Evolutionary conservation across 805 yeast species (phyloP), one percentile per base, ranked within the genome.

Genomic region (Cyberlindnera xylosilytica): DNA sequence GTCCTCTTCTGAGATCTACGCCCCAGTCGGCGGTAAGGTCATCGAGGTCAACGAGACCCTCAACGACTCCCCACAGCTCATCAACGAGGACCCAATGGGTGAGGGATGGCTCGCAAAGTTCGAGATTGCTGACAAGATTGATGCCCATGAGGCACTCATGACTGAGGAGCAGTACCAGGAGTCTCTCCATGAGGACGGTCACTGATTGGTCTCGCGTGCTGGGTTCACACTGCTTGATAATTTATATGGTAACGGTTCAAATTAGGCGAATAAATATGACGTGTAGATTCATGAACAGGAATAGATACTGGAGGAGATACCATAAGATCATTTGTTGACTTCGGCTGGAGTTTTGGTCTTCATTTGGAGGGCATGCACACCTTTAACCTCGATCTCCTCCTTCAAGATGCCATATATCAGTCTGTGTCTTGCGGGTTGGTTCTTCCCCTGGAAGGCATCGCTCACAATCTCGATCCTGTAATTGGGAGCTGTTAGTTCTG

Each of bases 31-130:
- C 13, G 97, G 96, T 38, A 83, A 76, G 52, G 72, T 93, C 28
- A 47, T 80, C 37, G 96, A 81, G 52, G 77, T 79, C 51, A 93
- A 93, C 68, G 74, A 69, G 28, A 63, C 60, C 19, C 73, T 93
- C 53, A 83, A 78, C 49, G 77, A 76, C 38, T 69, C 73, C 46
- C 97, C 99, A 27, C 81, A 79, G 44, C 69, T 88, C 55, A 78
- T 93, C 57, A 91, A 90, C 68, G 66, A 70, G 50, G 97, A 89
- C 60, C 97, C 99, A 37, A 73, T 86, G 81, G 97, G 97, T 42
- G 81, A 79, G 44, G 98, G 95, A 28, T 91, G 97, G 97, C 78
- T 91, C 49, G 87, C 86, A 41, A 86, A 87, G 67, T 65, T 91
- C 52, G 74, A 83, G 65, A 65, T 86, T 46, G 64, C 54, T 2